Evolutionary conservation across 2,329 filamentous ascomycete genomes (phyloP), one percentile per base, ranked within the genome.

Genomic region (Diaporthe aspalathi): DNA sequence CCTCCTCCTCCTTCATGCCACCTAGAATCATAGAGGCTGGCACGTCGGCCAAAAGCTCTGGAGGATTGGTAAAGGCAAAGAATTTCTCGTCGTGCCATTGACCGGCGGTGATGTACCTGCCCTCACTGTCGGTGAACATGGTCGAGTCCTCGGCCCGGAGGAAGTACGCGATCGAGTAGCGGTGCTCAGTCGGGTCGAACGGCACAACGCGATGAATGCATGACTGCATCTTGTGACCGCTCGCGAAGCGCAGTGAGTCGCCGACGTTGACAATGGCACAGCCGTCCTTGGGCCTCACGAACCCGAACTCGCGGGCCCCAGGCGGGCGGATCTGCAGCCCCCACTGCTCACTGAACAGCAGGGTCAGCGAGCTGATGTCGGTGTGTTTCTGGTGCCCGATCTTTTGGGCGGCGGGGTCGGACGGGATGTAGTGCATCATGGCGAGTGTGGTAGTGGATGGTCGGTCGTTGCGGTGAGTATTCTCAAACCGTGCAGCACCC

Each of bases 141-240:
- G 84, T 85, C 75, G 86, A 85, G 77, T 89, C 83, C 81, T 89
- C 86, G 67, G 87, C 85, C 45, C 87, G 83, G 66, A 89, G 81
- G 81, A 89, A 89, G 79, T 89, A 89, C 17, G 87, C 87, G 73
- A 89, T 87, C 12, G 85, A 87, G 83, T 89, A 89, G 70, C 87
- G 84, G 80, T 88, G 84, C 84, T 88, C 84, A 50, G 77, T 75
- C 27, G 83, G 81, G 79, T 87, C 78, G 73, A 85, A 84, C 0
- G 87, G 87, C 24, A 89, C 85, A 35, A 89, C 87, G 71, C 86
- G 82, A 81, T 89, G 87, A 77, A 89, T 87, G 81, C 86, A 88
- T 47, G 85, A 87, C 78, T 87, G 84, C 80, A 89, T 83, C 70
- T 82, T 86, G 79, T 85, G 84, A 53, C 83, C 85, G 70, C 82